Evolutionary conservation across 202 grass and related monocot genomes (phyloP), one percentile per base, ranked within the genome.

Genomic region (Alloteropsis angusta): DNA sequence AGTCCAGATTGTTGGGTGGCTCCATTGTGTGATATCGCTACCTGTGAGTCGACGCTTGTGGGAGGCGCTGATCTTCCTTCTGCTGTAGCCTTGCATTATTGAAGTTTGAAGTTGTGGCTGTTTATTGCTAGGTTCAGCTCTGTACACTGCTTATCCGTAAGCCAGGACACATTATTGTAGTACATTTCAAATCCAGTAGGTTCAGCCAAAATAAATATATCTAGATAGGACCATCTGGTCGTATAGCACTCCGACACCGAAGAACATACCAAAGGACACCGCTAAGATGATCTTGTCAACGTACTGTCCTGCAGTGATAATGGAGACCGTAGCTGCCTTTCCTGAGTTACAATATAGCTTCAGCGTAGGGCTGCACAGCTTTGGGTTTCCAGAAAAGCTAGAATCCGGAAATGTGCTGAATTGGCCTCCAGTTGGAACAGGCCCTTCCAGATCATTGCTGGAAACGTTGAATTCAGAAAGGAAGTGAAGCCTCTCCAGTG

Each of bases 321-420:
- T n/a, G 32, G 36, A 53, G 9, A 19, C 0, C 2, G 74, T 30
- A 9, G 15, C 12, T 63, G 9, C 15, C 37, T 55, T 21, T 58
- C 21, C 32, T 60, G 60, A 73, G 67, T 2, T 45, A 34, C 74
- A 78, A 11, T 18, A 53, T 12, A 30, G 74, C 10, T n/a, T 16
- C 5, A 87, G 58, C 18, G 56, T 60, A 49, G 14, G 17, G 67
- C 80, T 25, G 12, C 80, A 87, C 1, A 87, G 25, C 49, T 78
- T 87, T 43, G 74, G 74, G 52, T 87, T 87, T 5, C 85, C 85
- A 39, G 12, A 28, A 49, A 72, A 87, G 39, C 65, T 77, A 39
- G 65, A 71, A 44, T 36, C 46, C 16, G 58, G 1, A 41, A 83
- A 78, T 43, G 85, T 87, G 28, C 50, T 72, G 35, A 87, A 64